phyloP scores from a whole-genome alignment of 1,284 basidiomycete species.

The Ceratobasidium papillatum region DNA sequence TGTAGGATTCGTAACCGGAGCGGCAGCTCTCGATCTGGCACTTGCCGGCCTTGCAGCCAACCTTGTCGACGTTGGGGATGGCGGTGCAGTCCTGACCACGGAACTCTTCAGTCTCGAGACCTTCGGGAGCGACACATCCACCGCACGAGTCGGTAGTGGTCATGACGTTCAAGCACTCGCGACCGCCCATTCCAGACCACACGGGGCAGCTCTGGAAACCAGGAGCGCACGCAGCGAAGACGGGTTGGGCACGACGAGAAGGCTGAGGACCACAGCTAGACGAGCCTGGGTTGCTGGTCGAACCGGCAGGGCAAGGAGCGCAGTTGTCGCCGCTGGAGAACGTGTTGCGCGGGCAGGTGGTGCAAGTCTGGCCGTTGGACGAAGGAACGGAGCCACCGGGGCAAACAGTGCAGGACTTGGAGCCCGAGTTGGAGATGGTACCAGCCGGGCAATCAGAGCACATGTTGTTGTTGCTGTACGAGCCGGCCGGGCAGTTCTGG shows the following conservation, averaged over 20 bases:
- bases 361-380: not conserved
- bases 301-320: not conserved
- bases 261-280: not conserved
- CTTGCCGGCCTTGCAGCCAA: not conserved
- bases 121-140: not conserved
- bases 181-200: not conserved
- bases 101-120: not conserved
- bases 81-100: not conserved
- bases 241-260: not conserved
- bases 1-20: not conserved
- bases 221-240: not conserved
- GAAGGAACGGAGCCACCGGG: slow-evolving; percentile 5
- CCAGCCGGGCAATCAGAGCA: slow-evolving; percentile 25
- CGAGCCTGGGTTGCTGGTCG: not conserved
- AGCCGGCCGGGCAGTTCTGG: slow-evolving; percentile 20
- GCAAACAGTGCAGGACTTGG: slow-evolving; percentile 5
- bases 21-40: not conserved
- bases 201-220: not conserved
- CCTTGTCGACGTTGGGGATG: not conserved
- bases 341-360: not conserved
- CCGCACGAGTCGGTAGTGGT: slow-evolving; percentile 18
- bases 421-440: slow-evolving; percentile 21
- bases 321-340: not conserved
- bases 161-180: not conserved
- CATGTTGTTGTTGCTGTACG: slow-evolving; percentile 21